phyloP scores from a whole-genome alignment of 192 early-diverging fungal genomes.

The Neocallimastix lanati region DNA sequence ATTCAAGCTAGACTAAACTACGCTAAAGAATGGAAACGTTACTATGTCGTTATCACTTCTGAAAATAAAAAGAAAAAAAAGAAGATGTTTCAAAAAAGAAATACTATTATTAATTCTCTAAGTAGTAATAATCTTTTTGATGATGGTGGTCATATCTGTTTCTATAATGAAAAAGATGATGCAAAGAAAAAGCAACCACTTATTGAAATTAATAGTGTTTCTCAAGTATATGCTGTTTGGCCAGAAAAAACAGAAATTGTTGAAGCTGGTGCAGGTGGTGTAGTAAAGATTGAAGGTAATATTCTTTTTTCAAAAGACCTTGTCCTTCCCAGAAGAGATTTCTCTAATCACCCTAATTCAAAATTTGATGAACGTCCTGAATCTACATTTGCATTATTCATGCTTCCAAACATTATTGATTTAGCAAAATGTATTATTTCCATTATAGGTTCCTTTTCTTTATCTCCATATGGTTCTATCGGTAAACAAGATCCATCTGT shows the following conservation, averaged over 20 bases:
- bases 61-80: not conserved
- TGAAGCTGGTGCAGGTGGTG: not conserved
- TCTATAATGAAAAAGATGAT: slow-evolving; percentile 12
- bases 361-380: not conserved
- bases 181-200: slow-evolving; percentile 13
- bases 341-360: not conserved
- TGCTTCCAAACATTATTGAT: not conserved
- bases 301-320: not conserved
- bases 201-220: not conserved
- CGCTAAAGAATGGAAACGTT: slow-evolving; percentile 10
- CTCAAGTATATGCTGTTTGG: not conserved
- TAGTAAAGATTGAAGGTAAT: not conserved
- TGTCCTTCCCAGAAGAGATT: not conserved
- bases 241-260: not conserved
- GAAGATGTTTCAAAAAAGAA: not conserved
- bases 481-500: not conserved
- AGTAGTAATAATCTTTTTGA: not conserved
- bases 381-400: not conserved
- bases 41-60: slow-evolving; percentile 14
- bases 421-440: not conserved
- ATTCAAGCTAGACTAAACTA: slow-evolving; percentile 12
- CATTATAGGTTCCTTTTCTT: not conserved
- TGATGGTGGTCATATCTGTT: slow-evolving; percentile 6
- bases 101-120: not conserved
- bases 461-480: not conserved